Base-by-base conservation (phyloP, 2,329 filamentous ascomycete species). In the Xylaria sp. region DNA sequence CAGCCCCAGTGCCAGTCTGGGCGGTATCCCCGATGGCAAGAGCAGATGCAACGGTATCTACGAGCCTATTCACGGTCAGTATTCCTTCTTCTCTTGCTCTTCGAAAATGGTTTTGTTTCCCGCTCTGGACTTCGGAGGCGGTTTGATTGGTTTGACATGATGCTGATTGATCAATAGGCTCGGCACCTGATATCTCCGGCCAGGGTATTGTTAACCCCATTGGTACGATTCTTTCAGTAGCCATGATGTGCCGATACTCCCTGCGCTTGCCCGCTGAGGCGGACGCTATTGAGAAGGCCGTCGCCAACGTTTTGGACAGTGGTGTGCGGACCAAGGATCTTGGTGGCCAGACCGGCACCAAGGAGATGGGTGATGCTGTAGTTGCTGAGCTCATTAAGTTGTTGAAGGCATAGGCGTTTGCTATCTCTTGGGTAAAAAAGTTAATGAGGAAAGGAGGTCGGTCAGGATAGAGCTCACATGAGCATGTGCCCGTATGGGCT, bases 201-300 rank as follows among this genome's bases (percentile, higher is more conserved):
- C 84, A 95, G 78, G 90, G 90, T 61, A 88, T 96, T 67, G 92
- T 96, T 70, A 96, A 95, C 80, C 93, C 93, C 39, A 82, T 97
- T 62, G 93, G 92, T 54, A 92, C 91, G 57, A 91, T 97, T 65
- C 84, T 97, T 49, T 96, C 92, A 10, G 83, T 96, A 11, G 91
- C 91, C 70, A 96, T 97, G 92, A 90, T 99, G 88, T 83, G 97
- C 70, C 88, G 91, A 72, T 97, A 97, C 81, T 96, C 92, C 11
- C 84, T 97, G 60, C 85, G 86, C 70, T 84, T 92, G 66, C 86
- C 89, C 35, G 81, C 85, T 54, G 88, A 97, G 75, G 89, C 92
- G 39, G 82, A 84, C 62, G 85, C 87, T 54, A 85, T 97, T 64
- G 92, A 97, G 77, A 82, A 86, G 61, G 92, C 92, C 2, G 92